These are phyloP conservation scores for Buddleja alternifolia DNA, from an alignment of 257 asterid genomes.

Conservation along the genomic window DNA sequence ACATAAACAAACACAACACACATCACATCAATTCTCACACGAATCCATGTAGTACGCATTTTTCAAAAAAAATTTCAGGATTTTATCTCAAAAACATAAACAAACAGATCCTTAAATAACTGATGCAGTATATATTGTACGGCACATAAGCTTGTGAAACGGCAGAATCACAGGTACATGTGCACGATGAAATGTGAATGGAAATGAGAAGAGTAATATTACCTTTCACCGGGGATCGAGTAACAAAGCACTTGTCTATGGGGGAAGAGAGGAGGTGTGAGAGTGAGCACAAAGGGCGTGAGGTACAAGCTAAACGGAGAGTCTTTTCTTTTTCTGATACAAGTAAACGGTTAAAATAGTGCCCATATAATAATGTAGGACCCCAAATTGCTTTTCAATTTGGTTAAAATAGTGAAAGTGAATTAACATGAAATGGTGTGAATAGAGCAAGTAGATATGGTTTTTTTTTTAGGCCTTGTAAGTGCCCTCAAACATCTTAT, in stretches of 20 bases:
- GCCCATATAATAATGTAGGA: slow-evolving; percentile 10
- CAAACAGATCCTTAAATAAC: slow-evolving; percentile 12
- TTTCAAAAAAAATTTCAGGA: too few species aligned
- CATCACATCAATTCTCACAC: too few species aligned
- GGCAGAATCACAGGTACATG: background rate
- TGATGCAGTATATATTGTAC: background rate
- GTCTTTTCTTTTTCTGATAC: too few species aligned
- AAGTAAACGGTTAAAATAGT: too few species aligned
- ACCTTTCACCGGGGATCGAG: slow-evolving; percentile 32
- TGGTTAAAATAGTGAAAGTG: too few species aligned
- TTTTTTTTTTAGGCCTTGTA: too few species aligned
- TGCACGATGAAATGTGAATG: background rate
- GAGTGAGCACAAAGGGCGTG: background rate
- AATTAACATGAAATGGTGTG: too few species aligned
- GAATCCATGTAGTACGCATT: too few species aligned
- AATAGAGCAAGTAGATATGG: too few species aligned
- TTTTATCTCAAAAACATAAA: too few species aligned
- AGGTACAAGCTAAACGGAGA: background rate
- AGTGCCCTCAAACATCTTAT: too few species aligned
- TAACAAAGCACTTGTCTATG: background rate
- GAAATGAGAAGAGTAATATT: slow-evolving; percentile 2
- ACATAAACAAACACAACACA: too few species aligned
- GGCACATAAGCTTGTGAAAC: background rate
- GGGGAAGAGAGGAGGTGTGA: background rate
- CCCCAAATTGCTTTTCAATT: slow-evolving; percentile 30